Percentiles rank a stretch among this genome's conserved stretches.
Evolutionary conservation across 371 early-diverging fungal species (phyloP).

Genomic region (Dinochytrium kinnereticum): DNA sequence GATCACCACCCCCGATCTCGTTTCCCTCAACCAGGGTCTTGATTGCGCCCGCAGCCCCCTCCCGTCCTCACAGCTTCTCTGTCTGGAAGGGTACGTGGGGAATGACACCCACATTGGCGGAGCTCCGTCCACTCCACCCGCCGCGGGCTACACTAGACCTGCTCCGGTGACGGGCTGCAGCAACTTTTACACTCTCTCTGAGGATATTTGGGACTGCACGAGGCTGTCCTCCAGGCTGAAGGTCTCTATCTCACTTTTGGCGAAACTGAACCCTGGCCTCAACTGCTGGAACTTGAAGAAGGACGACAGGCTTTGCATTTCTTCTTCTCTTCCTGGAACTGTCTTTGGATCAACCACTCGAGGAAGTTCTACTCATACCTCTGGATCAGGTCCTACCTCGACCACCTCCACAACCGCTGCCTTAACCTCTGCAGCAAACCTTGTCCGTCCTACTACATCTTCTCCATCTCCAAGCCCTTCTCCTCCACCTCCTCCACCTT

Average conservation of each 20-base stretch:
- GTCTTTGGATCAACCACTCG: no score
- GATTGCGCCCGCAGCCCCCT: background rate
- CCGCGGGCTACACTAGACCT: background rate
- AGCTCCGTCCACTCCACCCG: background rate
- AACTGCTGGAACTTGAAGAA: slow-evolving; percentile 31
- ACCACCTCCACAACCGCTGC: background rate
- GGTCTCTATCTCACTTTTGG: slow-evolving; percentile 17
- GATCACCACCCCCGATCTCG: background rate
- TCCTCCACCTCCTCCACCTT: background rate
- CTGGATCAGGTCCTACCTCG: background rate
- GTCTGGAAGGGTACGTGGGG: slow-evolving; percentile 10
- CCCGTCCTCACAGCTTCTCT: slow-evolving; percentile 8
- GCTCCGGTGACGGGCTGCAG: background rate
- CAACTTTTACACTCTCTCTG: background rate
- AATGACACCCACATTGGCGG: slow-evolving; percentile 11
- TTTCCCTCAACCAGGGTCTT: background rate
- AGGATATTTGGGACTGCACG: background rate
- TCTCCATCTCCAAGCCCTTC: background rate
- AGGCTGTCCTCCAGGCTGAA: background rate
- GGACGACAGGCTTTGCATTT: slow-evolving; percentile 26
- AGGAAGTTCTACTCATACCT: background rate
- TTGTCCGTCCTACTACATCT: background rate
- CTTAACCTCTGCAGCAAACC: background rate
- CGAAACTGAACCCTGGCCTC: slow-evolving; percentile 16
- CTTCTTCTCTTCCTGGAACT: background rate